Percentiles rank a stretch among this genome's conserved stretches.
Conservation (phyloP, 768 basidiomycete genomes). For the Thelephora aurantiotincta region DNA sequence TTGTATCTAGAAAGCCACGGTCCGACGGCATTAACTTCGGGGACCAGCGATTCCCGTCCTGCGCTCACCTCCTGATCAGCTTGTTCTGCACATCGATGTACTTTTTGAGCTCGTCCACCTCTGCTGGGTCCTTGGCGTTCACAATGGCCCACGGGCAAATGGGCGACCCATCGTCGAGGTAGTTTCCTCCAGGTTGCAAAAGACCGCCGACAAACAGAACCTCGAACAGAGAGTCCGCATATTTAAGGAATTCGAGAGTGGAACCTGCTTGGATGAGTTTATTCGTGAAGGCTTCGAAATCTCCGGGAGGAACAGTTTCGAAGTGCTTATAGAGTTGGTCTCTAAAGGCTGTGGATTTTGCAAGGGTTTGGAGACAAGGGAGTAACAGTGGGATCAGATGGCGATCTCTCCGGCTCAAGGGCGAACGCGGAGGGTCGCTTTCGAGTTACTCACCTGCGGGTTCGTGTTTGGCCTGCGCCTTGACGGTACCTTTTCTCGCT, state of each 20-base stretch:
- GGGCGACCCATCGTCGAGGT: constrained; percentile 77
- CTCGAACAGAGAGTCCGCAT: constrained; percentile 94
- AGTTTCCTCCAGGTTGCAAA: constrained; percentile 89
- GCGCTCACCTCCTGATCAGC: constrained; percentile 75
- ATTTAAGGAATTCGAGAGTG: constrained; percentile 90
- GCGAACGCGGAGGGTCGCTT: constrained; percentile 1
- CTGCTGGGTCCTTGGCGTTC: constrained; percentile 64
- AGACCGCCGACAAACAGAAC: constrained; percentile 91
- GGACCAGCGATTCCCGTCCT: background rate
- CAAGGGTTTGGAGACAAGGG: too few species aligned
- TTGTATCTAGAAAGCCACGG: constrained; percentile 57
- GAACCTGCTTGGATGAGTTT: constrained; percentile 88
- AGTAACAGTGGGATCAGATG: too few species aligned
- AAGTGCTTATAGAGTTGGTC: constrained; percentile 88
- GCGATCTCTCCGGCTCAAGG: background rate
- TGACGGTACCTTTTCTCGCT: constrained; percentile 86
- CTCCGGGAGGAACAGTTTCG: constrained; percentile 63
- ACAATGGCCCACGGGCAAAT: constrained; percentile 82
- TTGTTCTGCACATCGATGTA: constrained; percentile 92
- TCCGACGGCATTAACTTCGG: constrained; percentile 5
- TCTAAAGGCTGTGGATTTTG: constrained; percentile 54
- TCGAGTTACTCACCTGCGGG: constrained; percentile 39
- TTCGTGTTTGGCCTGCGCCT: constrained; percentile 90
- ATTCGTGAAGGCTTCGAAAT: constrained; percentile 70
- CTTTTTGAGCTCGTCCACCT: constrained; percentile 80